These are phyloP conservation scores for Spinellus fusiger DNA, from an alignment of 192 early-diverging fungal species.

Conservation along the genomic window DNA sequence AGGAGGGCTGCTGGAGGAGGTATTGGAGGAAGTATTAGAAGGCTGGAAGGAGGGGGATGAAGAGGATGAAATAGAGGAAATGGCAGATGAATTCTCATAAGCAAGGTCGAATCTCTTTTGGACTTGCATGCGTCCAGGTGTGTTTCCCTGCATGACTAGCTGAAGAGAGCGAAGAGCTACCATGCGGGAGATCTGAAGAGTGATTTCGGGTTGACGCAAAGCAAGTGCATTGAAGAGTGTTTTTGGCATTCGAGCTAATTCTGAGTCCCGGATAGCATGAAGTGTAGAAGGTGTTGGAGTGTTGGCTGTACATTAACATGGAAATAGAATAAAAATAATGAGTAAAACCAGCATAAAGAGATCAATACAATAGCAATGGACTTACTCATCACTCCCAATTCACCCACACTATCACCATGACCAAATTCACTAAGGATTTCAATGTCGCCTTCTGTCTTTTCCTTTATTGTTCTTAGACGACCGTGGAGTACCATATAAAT, in stretches of 20 bases:
- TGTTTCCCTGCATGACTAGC: conserved; percentile 24
- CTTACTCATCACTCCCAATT: conserved; percentile 83
- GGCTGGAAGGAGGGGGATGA: background rate
- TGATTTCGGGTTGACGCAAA: conserved; percentile 82
- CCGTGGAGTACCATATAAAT: conserved; percentile 93
- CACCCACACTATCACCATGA: conserved; percentile 93
- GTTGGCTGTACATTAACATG: conserved; percentile 32
- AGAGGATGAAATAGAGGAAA: no score
- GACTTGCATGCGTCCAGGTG: conserved; percentile 3
- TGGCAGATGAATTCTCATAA: no score
- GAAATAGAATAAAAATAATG: conserved; percentile 3
- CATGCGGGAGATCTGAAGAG: conserved; percentile 84
- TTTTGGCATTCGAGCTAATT: conserved; percentile 92
- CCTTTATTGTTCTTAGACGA: conserved; percentile 81
- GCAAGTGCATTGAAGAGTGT: conserved; percentile 92
- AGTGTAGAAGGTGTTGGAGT: conserved; percentile 73
- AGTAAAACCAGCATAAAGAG: conserved; percentile 13
- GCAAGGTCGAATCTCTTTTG: conserved; percentile 31
- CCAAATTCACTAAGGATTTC: conserved; percentile 90
- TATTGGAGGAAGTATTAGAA: no score
- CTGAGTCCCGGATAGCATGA: conserved; percentile 96
- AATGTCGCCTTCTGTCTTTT: conserved; percentile 57
- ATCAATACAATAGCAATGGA: background rate
- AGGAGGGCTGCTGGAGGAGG: no score
- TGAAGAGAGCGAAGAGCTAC: conserved; percentile 70